Evolutionary conservation across 1,284 basidiomycete species (phyloP), one percentile per base, ranked within the genome.

Genomic region (Ustilago esculenta): DNA sequence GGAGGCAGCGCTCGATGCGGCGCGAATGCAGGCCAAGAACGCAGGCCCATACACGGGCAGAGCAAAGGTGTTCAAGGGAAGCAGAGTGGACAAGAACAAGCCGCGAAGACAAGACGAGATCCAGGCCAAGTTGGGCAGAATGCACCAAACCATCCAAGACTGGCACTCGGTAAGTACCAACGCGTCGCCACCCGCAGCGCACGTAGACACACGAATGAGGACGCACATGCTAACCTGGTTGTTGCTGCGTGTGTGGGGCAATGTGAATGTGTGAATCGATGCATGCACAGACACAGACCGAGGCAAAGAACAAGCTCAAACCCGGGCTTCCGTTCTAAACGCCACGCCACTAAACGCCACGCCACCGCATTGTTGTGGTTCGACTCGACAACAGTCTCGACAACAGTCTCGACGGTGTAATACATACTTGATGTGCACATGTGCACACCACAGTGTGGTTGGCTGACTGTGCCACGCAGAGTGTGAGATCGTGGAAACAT

Each of bases 11-110:
- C 23, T 61, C 20, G 27, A 32, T 2, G 58, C 58, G 1, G 75
- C 75, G 5, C 34, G 45, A 5, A 20, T 34, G 20, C 41, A 32
- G n/a, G 57, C 51, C 6, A 47, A 49, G 30, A 41, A 49, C 15
- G 55, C 55, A 8, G 75, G 75, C 3, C 75, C 75, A 14, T 76
- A 76, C 18, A 41, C 60, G 3, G 75, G 75, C 8, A 66, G 75
- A 23, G 37, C 57, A 1, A 67, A 59, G 48, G 60, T 69, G 41
- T 76, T 76, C 56, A 76, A 76, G 40, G 75, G 75, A 14, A 50
- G 58, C 32, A 49, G 48, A 24, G 66, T 69, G 30, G 75, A 76
- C 23, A 59, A 66, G 41, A 60, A 49, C 14, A 55, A 61, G 30
- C 8, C 12, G 17, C 30, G 21, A 25, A 57, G 75, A 25, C 17